phyloP scores from a whole-genome alignment of 164 flowering plant genomes.

The Tinospora cordifolia region DNA sequence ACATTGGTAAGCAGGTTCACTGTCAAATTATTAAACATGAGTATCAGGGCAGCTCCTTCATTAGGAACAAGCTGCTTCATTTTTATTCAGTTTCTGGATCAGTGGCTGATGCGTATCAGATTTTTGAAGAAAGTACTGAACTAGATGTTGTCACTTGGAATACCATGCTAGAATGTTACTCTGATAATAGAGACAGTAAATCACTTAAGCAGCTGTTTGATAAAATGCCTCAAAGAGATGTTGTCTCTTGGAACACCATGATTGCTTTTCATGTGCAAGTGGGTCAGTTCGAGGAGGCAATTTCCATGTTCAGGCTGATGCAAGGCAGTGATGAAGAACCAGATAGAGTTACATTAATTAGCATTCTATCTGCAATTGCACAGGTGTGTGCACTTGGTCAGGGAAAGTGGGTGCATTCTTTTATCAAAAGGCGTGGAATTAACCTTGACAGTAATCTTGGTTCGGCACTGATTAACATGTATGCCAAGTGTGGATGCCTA shows the following conservation, averaged over 20 bases:
- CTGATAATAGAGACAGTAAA: background rate
- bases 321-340: conserved; percentile 2
- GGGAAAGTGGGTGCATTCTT: conserved; percentile 10
- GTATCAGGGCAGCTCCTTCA: background rate
- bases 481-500: conserved; percentile 12
- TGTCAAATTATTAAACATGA: conserved; percentile 7
- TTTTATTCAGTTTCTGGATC: background rate
- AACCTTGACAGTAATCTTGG: conserved; percentile 11
- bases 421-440: conserved; percentile 7
- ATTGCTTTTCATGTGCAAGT: conserved; percentile 10
- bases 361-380: conserved; percentile 8
- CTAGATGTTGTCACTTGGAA: conserved; percentile 1
- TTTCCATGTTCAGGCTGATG: conserved; percentile 7
- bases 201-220: background rate
- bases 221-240: conserved; percentile 6
- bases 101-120: background rate
- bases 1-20: background rate
- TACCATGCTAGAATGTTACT: conserved; percentile 7
- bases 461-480: conserved; percentile 11
- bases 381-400: conserved; percentile 9
- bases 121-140: conserved; percentile 4
- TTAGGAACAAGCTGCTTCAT: conserved; percentile 8
- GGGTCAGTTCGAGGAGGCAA: conserved; percentile 1
- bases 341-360: conserved; percentile 5
- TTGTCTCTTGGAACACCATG: conserved; percentile 11